These are phyloP conservation scores for Cystoisospora suis DNA, from an alignment of 169 alveolate species.

Conservation along the genomic window DNA sequence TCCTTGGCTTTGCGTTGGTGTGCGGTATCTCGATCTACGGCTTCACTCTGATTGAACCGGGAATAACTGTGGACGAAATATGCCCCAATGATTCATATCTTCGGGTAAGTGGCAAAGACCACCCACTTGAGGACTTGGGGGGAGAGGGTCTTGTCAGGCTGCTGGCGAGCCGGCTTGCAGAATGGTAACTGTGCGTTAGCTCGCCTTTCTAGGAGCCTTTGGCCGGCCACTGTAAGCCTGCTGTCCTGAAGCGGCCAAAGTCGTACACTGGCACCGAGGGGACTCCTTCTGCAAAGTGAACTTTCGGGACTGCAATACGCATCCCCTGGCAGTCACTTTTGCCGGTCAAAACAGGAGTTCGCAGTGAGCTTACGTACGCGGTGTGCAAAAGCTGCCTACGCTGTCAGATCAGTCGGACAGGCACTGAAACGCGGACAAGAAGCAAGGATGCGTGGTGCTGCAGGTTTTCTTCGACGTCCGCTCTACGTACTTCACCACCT, in stretches of 20 bases:
- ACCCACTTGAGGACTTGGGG: no score
- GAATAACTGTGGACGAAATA: conserved; percentile 69
- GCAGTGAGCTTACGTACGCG: not conserved
- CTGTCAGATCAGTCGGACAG: not conserved
- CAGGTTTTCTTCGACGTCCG: conserved; percentile 65
- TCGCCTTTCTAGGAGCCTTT: no score
- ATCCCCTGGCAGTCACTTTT: no score
- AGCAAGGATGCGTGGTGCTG: not conserved
- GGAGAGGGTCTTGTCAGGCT: no score
- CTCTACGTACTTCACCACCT: conserved; percentile 64
- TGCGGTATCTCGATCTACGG: conserved; percentile 71
- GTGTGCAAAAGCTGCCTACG: not conserved
- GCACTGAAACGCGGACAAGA: not conserved
- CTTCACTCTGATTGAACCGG: conserved; percentile 67
- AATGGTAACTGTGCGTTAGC: no score
- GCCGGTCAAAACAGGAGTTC: no score
- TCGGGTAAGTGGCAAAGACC: not conserved
- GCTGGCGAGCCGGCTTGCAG: no score
- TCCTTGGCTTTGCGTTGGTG: conserved; percentile 59
- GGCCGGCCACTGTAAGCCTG: no score
- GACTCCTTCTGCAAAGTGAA: no score
- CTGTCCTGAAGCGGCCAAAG: no score
- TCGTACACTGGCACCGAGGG: no score
- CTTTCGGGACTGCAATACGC: no score
- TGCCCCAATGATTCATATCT: conserved; percentile 69